Evolutionary conservation across 441 rosid species (phyloP).

Genomic region (Francoa sonchifolia): DNA sequence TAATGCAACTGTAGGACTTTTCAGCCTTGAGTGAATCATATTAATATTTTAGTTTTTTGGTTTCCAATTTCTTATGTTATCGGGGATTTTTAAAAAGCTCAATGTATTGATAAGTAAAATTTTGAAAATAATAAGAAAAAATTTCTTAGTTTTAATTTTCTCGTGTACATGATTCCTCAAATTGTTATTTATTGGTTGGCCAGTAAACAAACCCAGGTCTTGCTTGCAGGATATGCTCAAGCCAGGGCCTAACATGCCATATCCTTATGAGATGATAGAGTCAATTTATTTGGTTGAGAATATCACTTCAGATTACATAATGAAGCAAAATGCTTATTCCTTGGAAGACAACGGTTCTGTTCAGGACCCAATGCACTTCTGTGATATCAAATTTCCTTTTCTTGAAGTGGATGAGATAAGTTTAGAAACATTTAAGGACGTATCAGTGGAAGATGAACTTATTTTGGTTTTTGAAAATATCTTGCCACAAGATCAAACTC

Average conservation of each 20-base stretch:
- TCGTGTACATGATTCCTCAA: conserved; percentile 7
- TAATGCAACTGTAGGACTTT: background rate
- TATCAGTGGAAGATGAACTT: conserved; percentile 33
- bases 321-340: conserved; percentile 22
- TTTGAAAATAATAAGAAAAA: too few relatives aligned
- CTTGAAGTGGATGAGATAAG: conserved; percentile 62
- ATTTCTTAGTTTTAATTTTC: too few relatives aligned
- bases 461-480: conserved; percentile 34
- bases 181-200: conserved; percentile 3
- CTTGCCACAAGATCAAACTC: conserved; percentile 22
- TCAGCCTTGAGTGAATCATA: background rate
- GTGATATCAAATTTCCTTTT: conserved; percentile 34
- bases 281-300: conserved; percentile 39
- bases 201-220: conserved; percentile 5
- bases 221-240: conserved; percentile 36
- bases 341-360: conserved; percentile 37
- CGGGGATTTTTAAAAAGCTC: background rate
- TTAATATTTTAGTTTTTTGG: background rate
- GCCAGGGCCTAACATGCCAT: conserved; percentile 20
- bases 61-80: background rate
- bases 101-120: background rate
- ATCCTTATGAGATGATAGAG: conserved; percentile 27
- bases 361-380: conserved; percentile 26
- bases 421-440: conserved; percentile 27
- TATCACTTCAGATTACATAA: conserved; percentile 29